Conservation (phyloP, 2,329 filamentous ascomycete genomes). For the Myrmaecium sp. region DNA sequence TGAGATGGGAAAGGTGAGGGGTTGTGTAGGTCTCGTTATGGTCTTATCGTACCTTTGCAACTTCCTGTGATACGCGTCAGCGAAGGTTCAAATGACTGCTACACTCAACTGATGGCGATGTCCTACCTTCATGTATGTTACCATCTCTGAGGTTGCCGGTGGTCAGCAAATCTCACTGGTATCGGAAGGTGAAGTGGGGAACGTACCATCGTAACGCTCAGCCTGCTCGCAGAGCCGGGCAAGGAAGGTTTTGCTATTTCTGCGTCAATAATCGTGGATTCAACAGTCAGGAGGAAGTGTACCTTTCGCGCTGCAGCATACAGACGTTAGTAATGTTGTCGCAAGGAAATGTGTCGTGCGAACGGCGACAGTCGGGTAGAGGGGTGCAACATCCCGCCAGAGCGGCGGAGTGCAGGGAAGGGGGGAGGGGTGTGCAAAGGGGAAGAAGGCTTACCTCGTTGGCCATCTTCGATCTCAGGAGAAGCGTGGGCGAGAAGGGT, state of each 20-base stretch:
- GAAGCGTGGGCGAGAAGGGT: no score
- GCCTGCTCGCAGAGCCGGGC: constrained; percentile 99
- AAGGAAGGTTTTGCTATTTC: constrained; percentile 99
- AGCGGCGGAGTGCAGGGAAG: no score
- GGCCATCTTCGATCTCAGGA: no score
- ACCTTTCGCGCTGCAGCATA: constrained; percentile 50
- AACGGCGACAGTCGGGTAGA: no score
- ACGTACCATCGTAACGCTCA: constrained; percentile 91
- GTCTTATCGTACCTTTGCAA: constrained; percentile 59
- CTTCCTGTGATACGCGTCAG: constrained; percentile 47
- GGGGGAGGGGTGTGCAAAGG: no score
- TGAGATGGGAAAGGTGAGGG: no score
- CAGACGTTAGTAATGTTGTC: constrained; percentile 11
- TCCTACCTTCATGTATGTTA: constrained; percentile 90
- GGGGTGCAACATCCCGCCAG: no score
- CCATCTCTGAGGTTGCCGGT: constrained; percentile 53
- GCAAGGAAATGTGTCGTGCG: no score
- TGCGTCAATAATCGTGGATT: constrained; percentile 25
- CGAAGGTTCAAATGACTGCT: constrained; percentile 7
- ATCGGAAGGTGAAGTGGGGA: constrained; percentile 4
- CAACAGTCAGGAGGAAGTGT: constrained; percentile 10
- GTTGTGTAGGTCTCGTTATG: constrained; percentile 3
- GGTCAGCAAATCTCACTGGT: constrained; percentile 16
- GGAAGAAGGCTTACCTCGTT: no score
- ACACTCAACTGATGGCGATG: constrained; percentile 1